Evolutionary conservation across 768 basidiomycete genomes (phyloP), one percentile per base, ranked within the genome.

Genomic region (Auriscalpium orientale): DNA sequence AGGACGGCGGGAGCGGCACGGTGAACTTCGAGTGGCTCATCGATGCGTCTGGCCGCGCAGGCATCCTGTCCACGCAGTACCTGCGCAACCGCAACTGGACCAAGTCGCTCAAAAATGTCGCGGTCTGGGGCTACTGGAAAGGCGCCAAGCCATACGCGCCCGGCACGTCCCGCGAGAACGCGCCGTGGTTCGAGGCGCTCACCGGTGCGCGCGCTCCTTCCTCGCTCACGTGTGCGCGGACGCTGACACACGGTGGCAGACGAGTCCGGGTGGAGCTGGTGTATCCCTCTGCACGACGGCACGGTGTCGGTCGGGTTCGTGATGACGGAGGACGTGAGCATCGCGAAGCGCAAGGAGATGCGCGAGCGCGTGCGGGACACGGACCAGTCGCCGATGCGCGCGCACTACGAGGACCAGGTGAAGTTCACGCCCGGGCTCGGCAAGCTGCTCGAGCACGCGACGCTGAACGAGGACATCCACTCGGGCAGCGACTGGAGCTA

Each of bases 51-150:
- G 84, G 84, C 43, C 78, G 84, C n/a, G 70, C 74, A 6, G 84
- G 84, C 1, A 64, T 87, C 48, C 70, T 87, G 66, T 85, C 83
- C 3, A 77, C 77, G 13, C 74, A 72, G 46, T 84, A 85, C 62
- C 67, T 84, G 44, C 80, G 79, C 62, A 82, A 82, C 62, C 72
- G 84, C 37, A 78, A 76, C 56, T 80, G 78, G 62, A 85, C 84
- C 53, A 74, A 76, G 36, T 79, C 80, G 6, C 61, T 87, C 49
- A 81, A 78, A 61, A 87, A 87, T 60, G 72, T 85, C 15, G 84
- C 84, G 7, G 36, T 53, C n/a, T 90, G 88, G 88, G 87, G 82
- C 4, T 90, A 90, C 62, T 90, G 86, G 86, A 72, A 66, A 40
- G 74, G 76, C 20, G 76, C 76, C 1, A 74, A 70, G 15, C 72